Percentiles rank a stretch among this genome's conserved stretches.
phyloP scores from a whole-genome alignment of 2,329 filamentous ascomycete species.

The Botrytis tulipae region DNA sequence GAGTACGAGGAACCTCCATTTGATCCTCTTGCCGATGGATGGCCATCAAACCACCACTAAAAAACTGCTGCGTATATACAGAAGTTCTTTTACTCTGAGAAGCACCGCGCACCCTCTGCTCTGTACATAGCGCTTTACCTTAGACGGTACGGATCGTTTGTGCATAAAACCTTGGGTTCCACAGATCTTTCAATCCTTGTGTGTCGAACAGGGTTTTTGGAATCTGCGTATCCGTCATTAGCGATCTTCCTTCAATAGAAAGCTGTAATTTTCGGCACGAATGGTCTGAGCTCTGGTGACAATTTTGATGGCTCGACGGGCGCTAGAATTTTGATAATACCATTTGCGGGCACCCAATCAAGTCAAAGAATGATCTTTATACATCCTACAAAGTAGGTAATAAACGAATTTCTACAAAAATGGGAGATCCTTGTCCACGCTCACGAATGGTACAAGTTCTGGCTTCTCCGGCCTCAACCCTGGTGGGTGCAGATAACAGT shows the following conservation, averaged over 20 bases:
- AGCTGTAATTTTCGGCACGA: not conserved
- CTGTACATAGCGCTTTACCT: not conserved
- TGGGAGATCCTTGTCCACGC: not conserved
- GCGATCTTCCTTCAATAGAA: not conserved
- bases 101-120: not conserved
- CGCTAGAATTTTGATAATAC: not conserved
- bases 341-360: not conserved
- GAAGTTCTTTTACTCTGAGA: not conserved
- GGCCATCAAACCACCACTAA: not conserved
- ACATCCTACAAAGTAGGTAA: not conserved
- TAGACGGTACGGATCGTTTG: not conserved
- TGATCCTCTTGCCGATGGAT: conserved; percentile 5
- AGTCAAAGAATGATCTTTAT: not conserved
- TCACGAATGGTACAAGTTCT: not conserved
- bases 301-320: not conserved
- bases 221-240: not conserved
- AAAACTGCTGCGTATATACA: not conserved
- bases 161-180: not conserved
- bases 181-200: not conserved
- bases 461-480: not conserved
- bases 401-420: not conserved
- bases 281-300: not conserved
- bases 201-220: not conserved
- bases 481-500: not conserved
- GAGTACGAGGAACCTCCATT: conserved; percentile 17